Conservation (phyloP, 805 yeast species). For the Hermanozyma aechmeae region DNA sequence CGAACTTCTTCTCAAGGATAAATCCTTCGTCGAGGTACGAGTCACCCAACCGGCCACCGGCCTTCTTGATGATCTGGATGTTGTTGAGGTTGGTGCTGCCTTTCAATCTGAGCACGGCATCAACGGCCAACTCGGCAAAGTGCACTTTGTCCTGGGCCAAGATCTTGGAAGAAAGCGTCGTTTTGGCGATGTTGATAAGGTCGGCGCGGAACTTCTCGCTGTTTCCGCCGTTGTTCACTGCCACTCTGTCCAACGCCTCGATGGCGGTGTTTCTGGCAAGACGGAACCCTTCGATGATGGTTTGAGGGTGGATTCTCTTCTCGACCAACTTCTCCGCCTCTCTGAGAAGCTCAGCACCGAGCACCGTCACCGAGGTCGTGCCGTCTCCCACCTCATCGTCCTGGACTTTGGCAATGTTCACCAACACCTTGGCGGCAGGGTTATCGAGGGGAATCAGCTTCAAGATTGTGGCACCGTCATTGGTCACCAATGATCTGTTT, state of each 20-base stretch:
- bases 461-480: slow-evolving; percentile 96
- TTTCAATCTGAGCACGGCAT: slow-evolving; percentile 80
- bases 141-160: slow-evolving; percentile 89
- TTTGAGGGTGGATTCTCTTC: slow-evolving; percentile 93
- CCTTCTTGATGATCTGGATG: slow-evolving; percentile 86
- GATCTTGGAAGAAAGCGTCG: slow-evolving; percentile 89
- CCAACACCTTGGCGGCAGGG: slow-evolving; percentile 94
- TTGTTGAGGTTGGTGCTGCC: slow-evolving; percentile 86
- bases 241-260: slow-evolving; percentile 62
- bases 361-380: slow-evolving; percentile 89
- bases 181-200: slow-evolving; percentile 78
- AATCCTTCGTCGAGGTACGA: slow-evolving; percentile 96
- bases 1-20: slow-evolving; percentile 83
- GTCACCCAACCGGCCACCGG: slow-evolving; percentile 87
- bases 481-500: slow-evolving; percentile 74
- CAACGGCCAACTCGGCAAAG: slow-evolving; percentile 85
- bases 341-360: slow-evolving; percentile 82
- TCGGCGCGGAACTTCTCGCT: slow-evolving; percentile 60
- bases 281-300: slow-evolving; percentile 92
- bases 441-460: slow-evolving; percentile 92
- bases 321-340: slow-evolving; percentile 93
- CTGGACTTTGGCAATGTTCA: slow-evolving; percentile 90
- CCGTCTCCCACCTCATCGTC: slow-evolving; percentile 99
- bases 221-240: slow-evolving; percentile 63
- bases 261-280: slow-evolving; percentile 83